Conservation (phyloP, 129 eudicot species). For the Gnaphalium uliginosum region DNA sequence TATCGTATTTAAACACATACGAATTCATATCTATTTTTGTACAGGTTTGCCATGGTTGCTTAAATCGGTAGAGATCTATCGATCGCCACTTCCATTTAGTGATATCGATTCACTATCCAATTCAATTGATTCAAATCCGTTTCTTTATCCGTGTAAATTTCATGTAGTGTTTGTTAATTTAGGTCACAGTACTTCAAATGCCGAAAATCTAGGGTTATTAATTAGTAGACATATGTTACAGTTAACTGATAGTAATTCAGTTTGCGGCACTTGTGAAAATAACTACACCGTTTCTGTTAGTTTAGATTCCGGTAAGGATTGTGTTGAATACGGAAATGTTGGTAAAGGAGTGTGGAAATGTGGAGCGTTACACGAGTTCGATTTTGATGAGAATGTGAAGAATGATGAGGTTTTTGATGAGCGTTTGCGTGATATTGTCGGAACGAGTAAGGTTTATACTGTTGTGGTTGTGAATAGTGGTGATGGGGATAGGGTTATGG, state of each 20-base stretch:
- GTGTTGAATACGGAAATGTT: constrained; percentile 18
- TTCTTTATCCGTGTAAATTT: constrained; percentile 57
- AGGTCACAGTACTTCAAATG: constrained; percentile 8
- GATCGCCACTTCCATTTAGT: constrained; percentile 80
- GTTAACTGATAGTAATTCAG: constrained; percentile 34
- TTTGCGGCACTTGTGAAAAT: constrained; percentile 68
- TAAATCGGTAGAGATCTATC: constrained; percentile 87
- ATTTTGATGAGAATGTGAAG: constrained; percentile 28
- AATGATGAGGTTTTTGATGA: constrained; percentile 67
- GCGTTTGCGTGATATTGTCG: constrained; percentile 40
- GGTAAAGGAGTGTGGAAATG: constrained; percentile 16
- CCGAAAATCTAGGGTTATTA: constrained; percentile 39
- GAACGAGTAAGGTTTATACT: constrained; percentile 48
- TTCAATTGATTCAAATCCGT: constrained; percentile 50
- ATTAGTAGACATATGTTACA: constrained; percentile 52
- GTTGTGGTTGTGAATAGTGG: constrained; percentile 65
- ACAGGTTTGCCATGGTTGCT: constrained; percentile 80
- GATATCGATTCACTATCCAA: constrained; percentile 64
- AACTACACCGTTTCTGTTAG: constrained; percentile 60
- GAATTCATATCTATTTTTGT: too few relatives aligned
- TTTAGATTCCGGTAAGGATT: constrained; percentile 43
- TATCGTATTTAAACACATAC: neutral
- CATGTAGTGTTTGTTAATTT: constrained; percentile 48
- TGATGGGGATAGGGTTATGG: constrained; percentile 54
- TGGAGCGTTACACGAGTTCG: constrained; percentile 39